Percentiles rank a stretch among this genome's conserved stretches.
These are phyloP conservation scores for Oleoguttula mirabilis DNA, from an alignment of 495 filamentous ascomycete species.

Conservation along the genomic window DNA sequence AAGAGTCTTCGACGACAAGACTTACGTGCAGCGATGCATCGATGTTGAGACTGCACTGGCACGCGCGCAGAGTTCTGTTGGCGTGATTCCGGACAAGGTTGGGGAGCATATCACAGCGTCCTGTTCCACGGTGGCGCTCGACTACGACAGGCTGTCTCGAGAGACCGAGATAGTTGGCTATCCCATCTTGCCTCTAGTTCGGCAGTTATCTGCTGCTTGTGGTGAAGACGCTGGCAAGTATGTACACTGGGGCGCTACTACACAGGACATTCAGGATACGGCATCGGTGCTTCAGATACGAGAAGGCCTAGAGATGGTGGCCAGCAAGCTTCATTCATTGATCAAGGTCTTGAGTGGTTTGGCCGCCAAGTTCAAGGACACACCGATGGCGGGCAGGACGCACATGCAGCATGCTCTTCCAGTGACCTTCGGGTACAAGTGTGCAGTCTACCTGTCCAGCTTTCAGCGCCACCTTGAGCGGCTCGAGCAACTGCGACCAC, in stretches of 20 bases:
- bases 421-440: constrained; percentile 24
- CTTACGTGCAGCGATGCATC: constrained; percentile 38
- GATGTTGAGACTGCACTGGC: constrained; percentile 42
- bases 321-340: constrained; percentile 29
- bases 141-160: constrained; percentile 32
- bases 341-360: constrained; percentile 30
- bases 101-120: constrained; percentile 32
- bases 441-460: constrained; percentile 19
- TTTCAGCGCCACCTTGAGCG: constrained; percentile 19
- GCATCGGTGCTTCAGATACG: constrained; percentile 40
- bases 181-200: constrained; percentile 40
- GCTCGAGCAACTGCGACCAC: constrained; percentile 14
- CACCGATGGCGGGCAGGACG: constrained; percentile 41
- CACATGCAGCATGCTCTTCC: constrained; percentile 38
- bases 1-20: constrained; percentile 39
- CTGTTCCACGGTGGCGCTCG: constrained; percentile 25
- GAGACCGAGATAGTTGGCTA: constrained; percentile 45
- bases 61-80: constrained; percentile 33
- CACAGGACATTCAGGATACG: constrained; percentile 45
- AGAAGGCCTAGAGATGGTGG: constrained; percentile 35
- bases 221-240: constrained; percentile 37
- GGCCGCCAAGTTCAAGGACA: constrained; percentile 34
- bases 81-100: constrained; percentile 36
- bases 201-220: constrained; percentile 33
- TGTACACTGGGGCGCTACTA: constrained; percentile 45